Evolutionary conservation across 1,284 basidiomycete genomes (phyloP), one percentile per base, ranked within the genome.

Genomic region (Pulveroboletus ridleyi): DNA sequence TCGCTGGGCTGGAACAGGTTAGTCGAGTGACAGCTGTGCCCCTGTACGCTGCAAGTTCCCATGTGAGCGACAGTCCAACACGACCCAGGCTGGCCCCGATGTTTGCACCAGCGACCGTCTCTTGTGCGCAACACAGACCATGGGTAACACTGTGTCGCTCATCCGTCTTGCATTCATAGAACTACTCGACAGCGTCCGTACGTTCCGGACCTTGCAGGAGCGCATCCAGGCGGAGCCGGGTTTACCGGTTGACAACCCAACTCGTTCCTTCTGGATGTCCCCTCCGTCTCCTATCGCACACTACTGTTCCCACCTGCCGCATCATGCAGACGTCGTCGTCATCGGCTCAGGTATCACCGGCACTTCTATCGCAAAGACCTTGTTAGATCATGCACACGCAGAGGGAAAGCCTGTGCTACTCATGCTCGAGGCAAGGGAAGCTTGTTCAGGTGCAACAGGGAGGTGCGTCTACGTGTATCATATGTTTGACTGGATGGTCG

Each of bases 331-430:
- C 69, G 73, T 90, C 17, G 85, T 91, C 14, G 79, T 91, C 64
- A 83, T 92, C 67, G 90, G 90, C 6, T 90, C 88, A 23, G 90
- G 90, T 0, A 89, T 92, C 62, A 89, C 90, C 4, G 89, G 89
- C 1, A 80, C 88, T 2, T 82, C 86, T 1, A 75, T 90, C 61
- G 84, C 83, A 17, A 83, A 85, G 63, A 82, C 83, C 6, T 66
- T 89, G 29, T 76, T 92, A 13, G 77, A 81, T n/a, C 70, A 68
- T 46, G 72, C 77, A n/a, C 72, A 64, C 47, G 64, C 67, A 33
- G 59, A 67, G 33, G 70, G 68, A 33, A 65, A 70, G 18, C 66
- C 84, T 4, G 76, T 78, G 42, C 72, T 91, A 1, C 81, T 89
- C 14, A 87, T 91, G 83, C 80, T 92, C 18, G 90, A 92, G 64